phyloP scores from a whole-genome alignment of 164 flowering plant genomes.

The Houttuynia cordata region DNA sequence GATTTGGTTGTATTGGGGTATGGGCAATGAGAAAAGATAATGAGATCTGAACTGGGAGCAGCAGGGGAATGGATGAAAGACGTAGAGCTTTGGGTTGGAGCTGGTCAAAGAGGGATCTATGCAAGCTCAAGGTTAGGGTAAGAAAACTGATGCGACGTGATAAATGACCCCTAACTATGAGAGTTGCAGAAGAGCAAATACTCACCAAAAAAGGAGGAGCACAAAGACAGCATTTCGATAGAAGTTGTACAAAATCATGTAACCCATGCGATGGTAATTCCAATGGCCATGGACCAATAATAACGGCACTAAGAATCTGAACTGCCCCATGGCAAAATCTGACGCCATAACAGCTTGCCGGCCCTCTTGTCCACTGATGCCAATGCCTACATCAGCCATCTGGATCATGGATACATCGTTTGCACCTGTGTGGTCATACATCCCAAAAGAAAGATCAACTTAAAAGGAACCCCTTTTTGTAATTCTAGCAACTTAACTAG shows the following conservation, averaged over 20 bases:
- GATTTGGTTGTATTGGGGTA: too few species aligned
- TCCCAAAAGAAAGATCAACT: not conserved
- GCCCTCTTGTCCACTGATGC: constrained; percentile 37
- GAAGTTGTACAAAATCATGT: constrained; percentile 37
- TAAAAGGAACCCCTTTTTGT: not conserved
- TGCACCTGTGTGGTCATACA: constrained; percentile 23
- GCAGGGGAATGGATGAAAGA: too few species aligned
- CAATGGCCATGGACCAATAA: constrained; percentile 53
- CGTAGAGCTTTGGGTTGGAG: too few species aligned
- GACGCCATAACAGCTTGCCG: constrained; percentile 52
- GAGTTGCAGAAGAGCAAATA: not conserved
- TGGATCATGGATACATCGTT: constrained; percentile 37
- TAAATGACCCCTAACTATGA: not conserved
- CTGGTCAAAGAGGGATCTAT: too few species aligned
- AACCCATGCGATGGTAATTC: constrained; percentile 46
- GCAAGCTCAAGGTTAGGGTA: too few species aligned
- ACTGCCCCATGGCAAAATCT: constrained; percentile 52
- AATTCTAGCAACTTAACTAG: too few species aligned
- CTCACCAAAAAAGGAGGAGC: constrained; percentile 40
- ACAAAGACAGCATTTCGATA: constrained; percentile 28
- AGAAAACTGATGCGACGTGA: not conserved
- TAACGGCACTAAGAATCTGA: constrained; percentile 40
- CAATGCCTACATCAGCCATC: constrained; percentile 36
- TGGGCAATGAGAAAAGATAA: too few species aligned
- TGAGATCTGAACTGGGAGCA: too few species aligned